Percentiles rank a stretch among this genome's conserved stretches.
Evolutionary conservation across 768 basidiomycete species (phyloP).

Genomic region (Amanita exitialis): DNA sequence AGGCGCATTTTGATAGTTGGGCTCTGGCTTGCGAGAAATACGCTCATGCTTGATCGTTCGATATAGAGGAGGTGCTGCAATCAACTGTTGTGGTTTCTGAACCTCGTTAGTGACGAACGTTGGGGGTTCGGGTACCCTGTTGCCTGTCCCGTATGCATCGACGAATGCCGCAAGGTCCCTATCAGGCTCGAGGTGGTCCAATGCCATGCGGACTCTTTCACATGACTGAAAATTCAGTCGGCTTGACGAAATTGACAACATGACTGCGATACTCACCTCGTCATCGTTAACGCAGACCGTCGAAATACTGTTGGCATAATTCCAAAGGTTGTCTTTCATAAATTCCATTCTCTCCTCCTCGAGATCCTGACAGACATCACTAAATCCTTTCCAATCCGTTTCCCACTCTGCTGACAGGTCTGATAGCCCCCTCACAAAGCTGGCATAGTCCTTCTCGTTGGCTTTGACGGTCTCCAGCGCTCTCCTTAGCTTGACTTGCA

Average conservation of each 20-base stretch:
- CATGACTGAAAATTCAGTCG: constrained; percentile 53
- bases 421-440: constrained; percentile 65
- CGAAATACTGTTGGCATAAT: constrained; percentile 89
- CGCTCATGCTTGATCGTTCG: background rate
- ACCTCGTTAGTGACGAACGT: constrained; percentile 61
- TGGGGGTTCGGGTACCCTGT: constrained; percentile 68
- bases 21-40: constrained; percentile 3
- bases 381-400: constrained; percentile 87
- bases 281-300: constrained; percentile 95
- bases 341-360: constrained; percentile 94
- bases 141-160: constrained; percentile 79
- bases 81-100: constrained; percentile 13
- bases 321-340: constrained; percentile 91
- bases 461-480: constrained; percentile 80
- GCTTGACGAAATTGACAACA: constrained; percentile 2
- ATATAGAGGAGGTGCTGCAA: background rate
- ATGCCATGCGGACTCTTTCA: constrained; percentile 73
- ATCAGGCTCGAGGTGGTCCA: constrained; percentile 82
- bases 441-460: constrained; percentile 85
- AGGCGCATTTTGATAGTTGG: constrained; percentile 1
- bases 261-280: constrained; percentile 39
- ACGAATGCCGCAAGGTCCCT: constrained; percentile 84
- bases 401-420: constrained; percentile 82
- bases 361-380: constrained; percentile 92
- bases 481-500: constrained; percentile 73